Evolutionary conservation across 768 basidiomycete genomes (phyloP).

Genomic region (Boletus reticulatus): DNA sequence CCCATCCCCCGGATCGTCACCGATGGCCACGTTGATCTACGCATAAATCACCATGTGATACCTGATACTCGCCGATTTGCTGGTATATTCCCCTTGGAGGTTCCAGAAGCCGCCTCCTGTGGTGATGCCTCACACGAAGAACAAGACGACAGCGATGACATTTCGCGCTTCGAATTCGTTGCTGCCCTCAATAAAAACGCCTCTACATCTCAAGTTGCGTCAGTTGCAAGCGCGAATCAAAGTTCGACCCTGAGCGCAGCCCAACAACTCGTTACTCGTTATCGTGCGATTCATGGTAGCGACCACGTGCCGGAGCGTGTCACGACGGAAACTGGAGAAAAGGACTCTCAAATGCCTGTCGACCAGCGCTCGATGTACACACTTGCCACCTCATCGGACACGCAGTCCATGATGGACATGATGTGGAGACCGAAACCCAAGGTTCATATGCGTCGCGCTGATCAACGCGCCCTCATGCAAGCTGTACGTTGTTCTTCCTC

Average conservation of each 20-base stretch:
- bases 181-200: neutral
- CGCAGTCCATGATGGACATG: slow-evolving; percentile 25
- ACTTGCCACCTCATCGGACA: slow-evolving; percentile 9
- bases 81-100: slow-evolving; percentile 16
- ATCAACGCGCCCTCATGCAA: slow-evolving; percentile 35
- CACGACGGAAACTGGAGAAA: slow-evolving; percentile 9
- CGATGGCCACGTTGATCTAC: neutral
- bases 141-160: slow-evolving; percentile 5
- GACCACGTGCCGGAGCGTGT: neutral
- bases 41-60: neutral
- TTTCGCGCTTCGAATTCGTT: slow-evolving; percentile 12
- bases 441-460: slow-evolving; percentile 35
- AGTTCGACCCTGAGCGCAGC: slow-evolving; percentile 17
- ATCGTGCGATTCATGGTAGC: slow-evolving; percentile 13
- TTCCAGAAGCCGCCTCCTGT: slow-evolving; percentile 1
- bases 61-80: slow-evolving; percentile 30
- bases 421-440: slow-evolving; percentile 33
- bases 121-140: slow-evolving; percentile 13
- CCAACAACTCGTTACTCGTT: slow-evolving; percentile 19
- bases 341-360: slow-evolving; percentile 18
- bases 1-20: slow-evolving; percentile 4
- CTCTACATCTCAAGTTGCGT: neutral
- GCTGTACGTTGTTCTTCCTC: slow-evolving; percentile 35
- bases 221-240: neutral
- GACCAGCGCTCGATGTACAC: slow-evolving; percentile 29